Evolutionary conservation across 495 filamentous ascomycete genomes (phyloP).

Genomic region (Emericellopsis terricola): DNA sequence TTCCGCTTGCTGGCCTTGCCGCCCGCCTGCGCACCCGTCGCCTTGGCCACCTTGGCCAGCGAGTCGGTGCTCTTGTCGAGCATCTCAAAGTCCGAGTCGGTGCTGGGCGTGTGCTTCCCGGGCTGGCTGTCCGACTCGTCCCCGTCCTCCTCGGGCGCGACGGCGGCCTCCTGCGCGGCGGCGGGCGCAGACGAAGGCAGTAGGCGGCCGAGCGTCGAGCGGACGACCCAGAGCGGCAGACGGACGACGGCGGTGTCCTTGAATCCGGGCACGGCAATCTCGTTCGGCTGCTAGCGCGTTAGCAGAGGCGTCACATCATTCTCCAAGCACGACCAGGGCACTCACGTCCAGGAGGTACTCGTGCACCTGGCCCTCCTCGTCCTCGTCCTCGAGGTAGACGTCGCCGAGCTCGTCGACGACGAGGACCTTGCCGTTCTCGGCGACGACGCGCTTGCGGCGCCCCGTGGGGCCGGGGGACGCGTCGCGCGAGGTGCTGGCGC

Average conservation of each 20-base stretch:
- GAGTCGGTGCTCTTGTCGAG: conserved; percentile 32
- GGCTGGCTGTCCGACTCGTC: conserved; percentile 15
- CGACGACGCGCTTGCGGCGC: conserved; percentile 39
- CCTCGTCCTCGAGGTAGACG: conserved; percentile 80
- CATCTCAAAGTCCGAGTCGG: conserved; percentile 36
- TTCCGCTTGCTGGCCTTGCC: conserved; percentile 20
- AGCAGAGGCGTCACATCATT: not conserved
- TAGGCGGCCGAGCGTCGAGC: conserved; percentile 35
- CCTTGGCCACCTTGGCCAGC: conserved; percentile 18
- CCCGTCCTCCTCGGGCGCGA: conserved; percentile 13
- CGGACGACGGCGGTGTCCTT: conserved; percentile 51
- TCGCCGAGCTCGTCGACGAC: conserved; percentile 84
- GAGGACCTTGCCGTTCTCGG: conserved; percentile 86
- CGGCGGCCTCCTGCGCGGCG: conserved; percentile 16
- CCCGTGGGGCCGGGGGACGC: conserved; percentile 9
- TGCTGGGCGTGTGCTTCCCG: conserved; percentile 25
- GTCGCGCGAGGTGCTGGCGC: conserved; percentile 7
- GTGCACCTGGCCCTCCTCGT: conserved; percentile 62
- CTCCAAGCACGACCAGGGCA: conserved; percentile 3
- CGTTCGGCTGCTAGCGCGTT: conserved; percentile 28
- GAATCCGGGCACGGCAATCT: conserved; percentile 45
- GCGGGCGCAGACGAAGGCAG: conserved; percentile 18
- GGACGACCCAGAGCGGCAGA: conserved; percentile 47
- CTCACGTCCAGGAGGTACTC: conserved; percentile 74
- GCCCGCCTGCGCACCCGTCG: conserved; percentile 18